Evolutionary conservation across 768 basidiomycete genomes (phyloP), one percentile per base, ranked within the genome.

Genomic region (Tylopilus balloui): DNA sequence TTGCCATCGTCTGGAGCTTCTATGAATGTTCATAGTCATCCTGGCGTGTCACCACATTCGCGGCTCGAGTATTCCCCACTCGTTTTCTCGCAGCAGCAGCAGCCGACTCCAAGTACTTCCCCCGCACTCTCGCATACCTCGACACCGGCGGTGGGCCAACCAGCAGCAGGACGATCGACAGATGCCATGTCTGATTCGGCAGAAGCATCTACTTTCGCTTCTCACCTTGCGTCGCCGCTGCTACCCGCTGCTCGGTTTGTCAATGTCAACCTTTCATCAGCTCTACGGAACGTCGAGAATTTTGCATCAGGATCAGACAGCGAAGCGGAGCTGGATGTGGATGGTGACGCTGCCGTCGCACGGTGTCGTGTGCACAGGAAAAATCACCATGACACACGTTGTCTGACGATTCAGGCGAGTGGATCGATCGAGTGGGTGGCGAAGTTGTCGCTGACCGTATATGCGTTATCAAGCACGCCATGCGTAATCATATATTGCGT

Each of bases 371-470:
- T 63, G 32, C 77, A 75, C 52, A 73, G 86, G 20, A 62, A 57
- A 17, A 84, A 76, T 53, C 80, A 83, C 44, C 84, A 83, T 53
- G 85, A 86, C 63, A 78, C 61, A 35, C 76, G 80, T 11, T 80
- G 78, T 64, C 70, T 84, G 32, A 88, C 84, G 0, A 79, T 88
- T 20, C 80, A 86, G 61, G 86, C 84, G 64, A 55, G 71, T 51
- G 31, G 3, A 19, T 63, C 12, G 25, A 15, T 40, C 28, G 20
- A 10, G 44, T 21, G 13, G 39, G 25, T 14, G 7, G 3, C 2
- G 4, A 21, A 29, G 38, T 20, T 1, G 13, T 31, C 21, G 11
- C 52, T 64, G n/a, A 62, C 37, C 11, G 12, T 12, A 35, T 14
- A 28, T 36, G 39, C 2, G 28, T 41, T 45, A 21, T 48, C 28